Evolutionary conservation across 768 basidiomycete species (phyloP), one percentile per base, ranked within the genome.

Genomic region (Agrocybe chaxingu): DNA sequence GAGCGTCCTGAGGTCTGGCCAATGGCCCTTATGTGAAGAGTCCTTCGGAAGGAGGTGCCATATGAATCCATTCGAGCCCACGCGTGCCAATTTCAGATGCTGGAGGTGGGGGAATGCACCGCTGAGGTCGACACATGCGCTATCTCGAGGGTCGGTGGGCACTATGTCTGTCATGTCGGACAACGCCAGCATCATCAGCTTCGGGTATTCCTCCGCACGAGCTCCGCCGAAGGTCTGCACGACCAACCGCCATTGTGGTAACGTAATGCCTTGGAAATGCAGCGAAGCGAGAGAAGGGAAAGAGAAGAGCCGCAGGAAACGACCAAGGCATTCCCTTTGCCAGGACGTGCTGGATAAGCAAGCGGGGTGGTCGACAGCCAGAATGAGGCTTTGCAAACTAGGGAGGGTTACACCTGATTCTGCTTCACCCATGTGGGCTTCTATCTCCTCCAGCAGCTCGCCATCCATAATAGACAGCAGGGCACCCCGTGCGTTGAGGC

Each of bases 41-140:
- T 16, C n/a, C 4, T 41, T 16, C 7, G 43, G 39, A 6, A 63
- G 31, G 19, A 67, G 58, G 30, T 60, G 58, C n/a, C 43, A 44
- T 8, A 70, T 30, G 49, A 68, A 57, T 31, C 53, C 31, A 32
- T 63, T 65, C n/a, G 64, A 59, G 36, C 45, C 33, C 13, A 64
- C 52, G 11, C 54, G 44, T 31, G 60, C 41, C 24, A 69, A 47
- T 4, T 58, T 54, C 3, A 70, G 60, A 8, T 51, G 54, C 7
- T 48, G 60, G 1, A 70, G 52, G 41, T 45, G 39, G 1, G 67
- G 67, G 45, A 70, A 69, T 8, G 66, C 58, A 4, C n/a, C 32
- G 4, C 54, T 35, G 18, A 60, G 50, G 33, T 58, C 53, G 34
- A 35, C 33, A 39, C 52, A 47, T 19, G 33, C 13, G 4, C 10